Conservation (phyloP, 257 asterid species). For the Solanum sejunctum region DNA sequence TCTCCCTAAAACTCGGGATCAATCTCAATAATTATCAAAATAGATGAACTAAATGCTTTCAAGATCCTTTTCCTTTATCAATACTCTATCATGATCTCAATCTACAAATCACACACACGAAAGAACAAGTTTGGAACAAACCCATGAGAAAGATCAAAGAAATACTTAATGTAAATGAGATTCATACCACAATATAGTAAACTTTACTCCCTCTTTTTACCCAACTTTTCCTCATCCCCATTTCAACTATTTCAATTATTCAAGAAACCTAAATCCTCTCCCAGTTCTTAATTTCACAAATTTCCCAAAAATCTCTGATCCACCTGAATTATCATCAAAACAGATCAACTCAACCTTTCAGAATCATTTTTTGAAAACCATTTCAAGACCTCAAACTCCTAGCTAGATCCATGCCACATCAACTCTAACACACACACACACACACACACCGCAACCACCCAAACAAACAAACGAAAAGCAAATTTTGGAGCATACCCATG, state of each 20-base stretch:
- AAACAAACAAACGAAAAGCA: background rate
- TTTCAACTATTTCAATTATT: background rate
- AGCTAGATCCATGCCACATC: background rate
- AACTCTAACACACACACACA: background rate
- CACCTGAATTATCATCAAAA: background rate
- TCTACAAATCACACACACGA: background rate
- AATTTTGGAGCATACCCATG: background rate
- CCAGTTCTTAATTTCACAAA: background rate
- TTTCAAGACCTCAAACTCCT: background rate
- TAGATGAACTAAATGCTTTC: background rate
- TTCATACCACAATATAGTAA: background rate
- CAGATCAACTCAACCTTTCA: background rate
- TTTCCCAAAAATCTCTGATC: background rate
- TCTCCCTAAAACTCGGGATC: background rate
- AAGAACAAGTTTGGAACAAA: background rate
- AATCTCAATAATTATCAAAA: background rate
- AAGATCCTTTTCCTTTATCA: background rate
- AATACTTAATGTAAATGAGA: slow-evolving; percentile 14
- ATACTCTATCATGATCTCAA: background rate
- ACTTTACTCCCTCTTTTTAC: background rate
- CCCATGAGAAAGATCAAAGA: background rate
- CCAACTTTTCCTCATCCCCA: background rate
- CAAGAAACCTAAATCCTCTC: background rate
- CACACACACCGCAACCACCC: background rate
- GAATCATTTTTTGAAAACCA: background rate